Evolutionary conservation across 2,329 filamentous ascomycete species (phyloP).

Genomic region (Amylocarpus encephaloides): DNA sequence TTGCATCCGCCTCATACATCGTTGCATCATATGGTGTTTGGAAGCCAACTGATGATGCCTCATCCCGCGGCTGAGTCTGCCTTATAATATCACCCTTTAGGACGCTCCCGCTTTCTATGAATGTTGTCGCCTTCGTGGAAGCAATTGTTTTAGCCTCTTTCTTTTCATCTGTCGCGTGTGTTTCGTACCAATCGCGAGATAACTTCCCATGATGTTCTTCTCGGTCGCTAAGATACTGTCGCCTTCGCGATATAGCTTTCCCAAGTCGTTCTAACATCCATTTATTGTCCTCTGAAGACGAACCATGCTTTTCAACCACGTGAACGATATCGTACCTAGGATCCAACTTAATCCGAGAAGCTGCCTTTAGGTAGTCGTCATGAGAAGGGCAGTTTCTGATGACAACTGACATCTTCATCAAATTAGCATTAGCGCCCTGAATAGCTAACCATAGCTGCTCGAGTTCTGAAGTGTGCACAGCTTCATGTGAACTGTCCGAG

Average conservation of each 20-base stretch:
- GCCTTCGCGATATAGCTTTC: conserved; percentile 23
- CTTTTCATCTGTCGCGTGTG: not conserved
- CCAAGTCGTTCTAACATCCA: conserved; percentile 22
- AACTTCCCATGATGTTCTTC: conserved; percentile 19
- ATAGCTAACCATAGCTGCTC: no score
- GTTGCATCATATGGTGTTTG: no score
- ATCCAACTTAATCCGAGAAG: not conserved
- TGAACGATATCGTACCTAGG: conserved; percentile 11
- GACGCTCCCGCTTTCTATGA: conserved; percentile 7
- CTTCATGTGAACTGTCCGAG: no score
- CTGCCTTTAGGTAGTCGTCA: conserved; percentile 13
- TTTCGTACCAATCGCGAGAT: not conserved
- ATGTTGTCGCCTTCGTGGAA: not conserved
- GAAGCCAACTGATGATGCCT: no score
- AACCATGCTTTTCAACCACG: conserved; percentile 10
- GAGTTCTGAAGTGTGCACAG: no score
- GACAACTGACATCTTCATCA: conserved; percentile 14
- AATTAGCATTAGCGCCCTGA: no score
- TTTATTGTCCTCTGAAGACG: not conserved
- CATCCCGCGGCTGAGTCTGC: no score
- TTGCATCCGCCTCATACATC: no score
- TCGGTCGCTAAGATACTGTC: conserved; percentile 26
- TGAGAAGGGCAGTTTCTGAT: conserved; percentile 10
- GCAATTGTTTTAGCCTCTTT: not conserved
- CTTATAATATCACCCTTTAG: no score